A percentile compares a stretch with the other conserved stretches of the same genome.
phyloP scores from a whole-genome alignment of 1,284 basidiomycete genomes.

The Moesziomyces aphidis region DNA sequence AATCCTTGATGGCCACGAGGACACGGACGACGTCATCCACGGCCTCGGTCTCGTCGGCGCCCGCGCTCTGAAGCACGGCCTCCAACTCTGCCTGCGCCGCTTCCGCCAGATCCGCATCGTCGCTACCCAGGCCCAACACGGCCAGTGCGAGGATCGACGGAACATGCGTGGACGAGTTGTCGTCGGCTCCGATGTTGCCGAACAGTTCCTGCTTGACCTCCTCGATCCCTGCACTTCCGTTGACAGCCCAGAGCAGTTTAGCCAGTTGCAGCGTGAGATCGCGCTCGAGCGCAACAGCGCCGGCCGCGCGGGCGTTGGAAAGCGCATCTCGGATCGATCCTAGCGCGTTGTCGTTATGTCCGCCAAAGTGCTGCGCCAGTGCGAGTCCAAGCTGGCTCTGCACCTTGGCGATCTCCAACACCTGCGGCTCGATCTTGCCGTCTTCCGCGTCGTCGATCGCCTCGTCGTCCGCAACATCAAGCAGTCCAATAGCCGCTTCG shows the following conservation, averaged over 20 bases:
- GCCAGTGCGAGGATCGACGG: constrained; percentile 84
- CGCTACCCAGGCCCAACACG: constrained; percentile 84
- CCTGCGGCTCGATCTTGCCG: constrained; percentile 1
- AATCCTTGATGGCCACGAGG: constrained; percentile 16
- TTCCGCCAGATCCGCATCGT: constrained; percentile 83
- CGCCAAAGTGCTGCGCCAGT: constrained; percentile 19
- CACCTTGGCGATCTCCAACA: constrained; percentile 11
- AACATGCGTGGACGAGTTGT: constrained; percentile 70
- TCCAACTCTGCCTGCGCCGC: constrained; percentile 84
- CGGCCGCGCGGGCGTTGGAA: background rate
- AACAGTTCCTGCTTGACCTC: constrained; percentile 24
- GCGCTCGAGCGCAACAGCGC: background rate
- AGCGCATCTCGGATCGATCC: constrained; percentile 16
- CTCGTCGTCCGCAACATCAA: constrained; percentile 70
- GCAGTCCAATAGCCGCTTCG: constrained; percentile 79
- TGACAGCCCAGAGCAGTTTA: constrained; percentile 17
- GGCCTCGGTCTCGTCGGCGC: background rate
- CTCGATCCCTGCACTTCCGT: constrained; percentile 11
- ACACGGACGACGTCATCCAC: constrained; percentile 18
- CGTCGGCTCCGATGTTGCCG: constrained; percentile 7
- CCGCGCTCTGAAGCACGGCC: background rate
- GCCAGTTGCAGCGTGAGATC: constrained; percentile 26
- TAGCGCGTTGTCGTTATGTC: constrained; percentile 14
- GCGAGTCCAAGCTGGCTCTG: constrained; percentile 33
- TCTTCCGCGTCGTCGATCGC: constrained; percentile 64